Evolutionary conservation across 495 filamentous ascomycete species (phyloP).

Genomic region (Chaetomium cochliodes): DNA sequence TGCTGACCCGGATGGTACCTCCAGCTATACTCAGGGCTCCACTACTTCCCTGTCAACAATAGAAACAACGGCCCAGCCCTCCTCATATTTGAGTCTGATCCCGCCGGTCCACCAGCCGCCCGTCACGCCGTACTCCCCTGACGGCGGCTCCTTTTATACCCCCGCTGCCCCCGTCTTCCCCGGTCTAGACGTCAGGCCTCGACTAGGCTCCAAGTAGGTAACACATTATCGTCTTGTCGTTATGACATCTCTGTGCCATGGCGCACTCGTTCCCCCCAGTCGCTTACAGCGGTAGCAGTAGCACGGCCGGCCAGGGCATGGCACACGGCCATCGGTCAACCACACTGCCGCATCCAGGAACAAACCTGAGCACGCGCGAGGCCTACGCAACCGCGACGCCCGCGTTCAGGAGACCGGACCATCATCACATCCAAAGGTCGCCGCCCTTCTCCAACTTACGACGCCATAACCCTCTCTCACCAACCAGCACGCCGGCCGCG

Average conservation of each 20-base stretch:
- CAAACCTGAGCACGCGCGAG: conserved; percentile 49
- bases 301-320: conserved; percentile 52
- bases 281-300: conserved; percentile 48
- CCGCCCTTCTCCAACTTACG: conserved; percentile 48
- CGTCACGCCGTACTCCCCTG: conserved; percentile 46
- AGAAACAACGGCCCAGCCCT: conserved; percentile 48
- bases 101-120: conserved; percentile 46
- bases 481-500: conserved; percentile 45
- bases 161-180: conserved; percentile 45
- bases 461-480: conserved; percentile 51
- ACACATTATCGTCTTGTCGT: conserved; percentile 23
- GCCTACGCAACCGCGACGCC: conserved; percentile 51
- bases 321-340: conserved; percentile 55
- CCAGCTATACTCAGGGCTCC: conserved; percentile 49
- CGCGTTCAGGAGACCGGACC: conserved; percentile 49
- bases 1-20: conserved; percentile 37
- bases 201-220: conserved; percentile 54
- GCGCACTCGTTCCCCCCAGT: conserved; percentile 30
- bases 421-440: conserved; percentile 49
- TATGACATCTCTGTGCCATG: conserved; percentile 29
- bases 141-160: conserved; percentile 46
- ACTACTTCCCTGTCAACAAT: conserved; percentile 46
- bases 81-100: conserved; percentile 46
- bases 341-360: conserved; percentile 49
- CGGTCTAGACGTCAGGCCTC: conserved; percentile 49